Evolutionary conservation across 179 eudicot genomes (phyloP).

Genomic region (Silene noctiflora): DNA sequence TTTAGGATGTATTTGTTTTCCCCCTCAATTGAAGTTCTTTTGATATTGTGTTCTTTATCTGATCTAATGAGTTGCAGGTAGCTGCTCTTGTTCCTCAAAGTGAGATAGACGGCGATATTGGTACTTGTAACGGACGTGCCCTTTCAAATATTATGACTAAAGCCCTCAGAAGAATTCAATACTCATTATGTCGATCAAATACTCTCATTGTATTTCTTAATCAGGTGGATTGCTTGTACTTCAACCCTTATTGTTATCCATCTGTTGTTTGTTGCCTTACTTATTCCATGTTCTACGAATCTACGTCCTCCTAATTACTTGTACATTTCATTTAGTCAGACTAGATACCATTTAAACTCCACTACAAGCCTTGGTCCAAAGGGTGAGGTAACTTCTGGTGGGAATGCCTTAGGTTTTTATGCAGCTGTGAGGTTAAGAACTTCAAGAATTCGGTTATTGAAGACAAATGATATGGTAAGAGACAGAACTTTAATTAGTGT

Average conservation of each 20-base stretch:
- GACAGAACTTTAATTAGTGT: neutral
- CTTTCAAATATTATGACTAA: conserved; percentile 69
- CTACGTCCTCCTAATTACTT: neutral
- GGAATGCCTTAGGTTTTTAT: conserved; percentile 87
- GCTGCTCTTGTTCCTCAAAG: conserved; percentile 94
- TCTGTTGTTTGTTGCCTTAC: neutral
- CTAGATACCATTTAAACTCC: conserved; percentile 53
- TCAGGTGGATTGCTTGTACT: conserved; percentile 52
- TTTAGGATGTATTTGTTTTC: neutral
- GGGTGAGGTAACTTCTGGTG: conserved; percentile 82
- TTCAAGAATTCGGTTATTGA: conserved; percentile 60
- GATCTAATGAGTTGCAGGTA: conserved; percentile 50
- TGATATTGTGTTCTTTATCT: conserved; percentile 17
- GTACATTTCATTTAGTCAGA: conserved; percentile 38
- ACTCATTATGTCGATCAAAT: conserved; percentile 66
- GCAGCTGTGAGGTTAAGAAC: conserved; percentile 82
- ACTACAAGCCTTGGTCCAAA: conserved; percentile 43
- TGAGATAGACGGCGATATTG: conserved; percentile 57
- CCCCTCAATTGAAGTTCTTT: neutral
- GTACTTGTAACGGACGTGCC: conserved; percentile 25
- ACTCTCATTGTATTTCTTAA: conserved; percentile 82
- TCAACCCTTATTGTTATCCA: neutral
- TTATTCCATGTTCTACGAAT: neutral
- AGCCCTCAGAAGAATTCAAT: conserved; percentile 81
- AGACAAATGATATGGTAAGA: conserved; percentile 57